Base-by-base conservation (phyloP, 1,139 yeast species). In the Geotrichum europaeum region DNA sequence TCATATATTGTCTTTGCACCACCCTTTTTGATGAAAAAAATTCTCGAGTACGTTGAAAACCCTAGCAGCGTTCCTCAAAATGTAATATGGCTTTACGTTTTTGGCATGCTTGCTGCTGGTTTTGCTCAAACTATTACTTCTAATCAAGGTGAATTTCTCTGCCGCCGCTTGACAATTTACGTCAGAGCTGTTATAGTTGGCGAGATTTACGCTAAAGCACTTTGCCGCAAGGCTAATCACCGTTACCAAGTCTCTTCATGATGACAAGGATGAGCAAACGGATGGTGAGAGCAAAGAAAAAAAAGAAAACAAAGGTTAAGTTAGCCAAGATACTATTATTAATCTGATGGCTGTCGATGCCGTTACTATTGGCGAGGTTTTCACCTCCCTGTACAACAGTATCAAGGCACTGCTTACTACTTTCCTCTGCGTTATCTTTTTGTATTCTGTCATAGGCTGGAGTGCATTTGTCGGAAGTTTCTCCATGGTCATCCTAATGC, bases 341-440 rank as follows among this genome's bases (percentile, higher is more conserved):
- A 92, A 92, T 72, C 80, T 92, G 68, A 91, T 92, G 97, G 90
- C 98, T 43, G 92, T 92, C 60, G 99, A 92, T 76, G 94, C 98
- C 6, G 90, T 88, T 76, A 90, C 91, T 72, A 90, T 94, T 28
- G 86, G 96, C 47, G 97, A 91, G 76, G 51, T 60, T 34, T 87
- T 96, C 76, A 96, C 96, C 51, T 91, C 91, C 70, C 77, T 91
- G 64, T 97, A 92, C 73, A 87, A 82, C 67, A 85, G 91, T 70
- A 85, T 89, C 32, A 84, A 87, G 60, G 85, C 86, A 30, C 76
- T 89, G 54, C 87, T 88, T 86, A 81, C 91, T 51, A 60, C 81
- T 47, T 77, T 89, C 61, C 86, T 97, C 32, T 28, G 32, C 58
- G 79, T 91, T 58, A 69, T 73, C 57, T 78, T 91, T 61, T 80